These are phyloP conservation scores for Suillus subaureus DNA, from an alignment of 768 basidiomycete genomes.

Conservation along the genomic window DNA sequence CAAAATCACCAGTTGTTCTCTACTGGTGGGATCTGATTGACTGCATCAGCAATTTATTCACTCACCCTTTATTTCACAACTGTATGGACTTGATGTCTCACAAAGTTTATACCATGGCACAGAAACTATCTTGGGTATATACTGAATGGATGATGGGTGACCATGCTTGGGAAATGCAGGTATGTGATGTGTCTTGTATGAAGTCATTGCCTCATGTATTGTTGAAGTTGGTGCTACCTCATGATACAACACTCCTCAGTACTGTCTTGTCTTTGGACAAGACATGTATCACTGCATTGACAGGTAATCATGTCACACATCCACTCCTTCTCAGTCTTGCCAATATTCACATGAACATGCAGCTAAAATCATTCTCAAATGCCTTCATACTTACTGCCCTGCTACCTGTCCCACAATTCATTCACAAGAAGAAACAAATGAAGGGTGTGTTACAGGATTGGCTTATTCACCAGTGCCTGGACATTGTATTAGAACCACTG, in stretches of 20 bases:
- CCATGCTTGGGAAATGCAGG: constrained; percentile 30
- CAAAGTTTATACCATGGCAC: constrained; percentile 11
- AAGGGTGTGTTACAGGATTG: constrained; percentile 19
- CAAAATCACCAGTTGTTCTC: constrained; percentile 23
- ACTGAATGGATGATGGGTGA: constrained; percentile 28
- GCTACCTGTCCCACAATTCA: constrained; percentile 23
- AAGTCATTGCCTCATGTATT: neutral
- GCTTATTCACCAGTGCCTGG: constrained; percentile 24
- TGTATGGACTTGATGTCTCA: constrained; percentile 21
- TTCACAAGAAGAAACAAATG: constrained; percentile 11
- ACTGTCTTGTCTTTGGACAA: constrained; percentile 35
- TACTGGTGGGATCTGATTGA: constrained; percentile 30
- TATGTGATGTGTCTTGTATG: constrained; percentile 8
- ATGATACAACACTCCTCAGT: constrained; percentile 23
- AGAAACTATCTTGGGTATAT: constrained; percentile 15
- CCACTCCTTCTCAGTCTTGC: constrained; percentile 33
- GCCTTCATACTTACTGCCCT: constrained; percentile 27
- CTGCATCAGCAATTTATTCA: constrained; percentile 23
- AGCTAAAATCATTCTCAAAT: constrained; percentile 29
- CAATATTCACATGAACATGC: constrained; percentile 31
- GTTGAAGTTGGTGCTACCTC: constrained; percentile 17
- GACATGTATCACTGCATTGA: constrained; percentile 33
- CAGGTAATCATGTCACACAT: constrained; percentile 30
- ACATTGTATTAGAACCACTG: constrained; percentile 18
- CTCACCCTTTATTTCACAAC: constrained; percentile 22